Conservation (phyloP, 306 rosid species). For the Rosa persica region DNA sequence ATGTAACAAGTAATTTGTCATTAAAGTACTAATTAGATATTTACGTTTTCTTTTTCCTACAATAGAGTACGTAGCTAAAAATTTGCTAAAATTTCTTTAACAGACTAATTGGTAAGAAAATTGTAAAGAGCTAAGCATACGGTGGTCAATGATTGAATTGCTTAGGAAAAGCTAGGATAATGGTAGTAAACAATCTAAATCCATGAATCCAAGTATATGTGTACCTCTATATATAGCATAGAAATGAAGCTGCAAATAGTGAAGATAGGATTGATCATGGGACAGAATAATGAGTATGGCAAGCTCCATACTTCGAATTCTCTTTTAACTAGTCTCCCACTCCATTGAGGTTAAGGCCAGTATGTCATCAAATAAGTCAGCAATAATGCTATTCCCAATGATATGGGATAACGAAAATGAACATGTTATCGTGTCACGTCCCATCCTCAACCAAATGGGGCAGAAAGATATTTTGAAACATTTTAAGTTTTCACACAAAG, state of each 20-base stretch:
- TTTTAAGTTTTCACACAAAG: neutral
- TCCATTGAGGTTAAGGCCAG: neutral
- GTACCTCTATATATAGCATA: neutral
- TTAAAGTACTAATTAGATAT: too few species aligned
- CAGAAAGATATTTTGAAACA: neutral
- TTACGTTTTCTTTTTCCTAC: too few species aligned
- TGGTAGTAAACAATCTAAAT: too few species aligned
- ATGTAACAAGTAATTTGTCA: too few species aligned
- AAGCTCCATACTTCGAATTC: neutral
- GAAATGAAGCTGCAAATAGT: neutral
- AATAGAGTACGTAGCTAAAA: too few species aligned
- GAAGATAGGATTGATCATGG: neutral
- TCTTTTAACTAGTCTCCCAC: neutral
- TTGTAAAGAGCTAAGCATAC: too few species aligned
- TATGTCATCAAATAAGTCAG: neutral
- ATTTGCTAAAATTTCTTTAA: too few species aligned
- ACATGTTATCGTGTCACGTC: neutral
- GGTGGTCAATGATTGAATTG: too few species aligned
- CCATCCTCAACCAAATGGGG: constrained; percentile 11
- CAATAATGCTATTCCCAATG: constrained; percentile 1
- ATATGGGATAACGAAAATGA: constrained; percentile 1
- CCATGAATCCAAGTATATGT: too few species aligned
- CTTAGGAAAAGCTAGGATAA: too few species aligned
- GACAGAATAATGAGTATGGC: neutral
- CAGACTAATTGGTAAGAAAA: too few species aligned